These are phyloP conservation scores for Capronia epimyces DNA, from an alignment of 2,329 filamentous ascomycete species.

Conservation along the genomic window DNA sequence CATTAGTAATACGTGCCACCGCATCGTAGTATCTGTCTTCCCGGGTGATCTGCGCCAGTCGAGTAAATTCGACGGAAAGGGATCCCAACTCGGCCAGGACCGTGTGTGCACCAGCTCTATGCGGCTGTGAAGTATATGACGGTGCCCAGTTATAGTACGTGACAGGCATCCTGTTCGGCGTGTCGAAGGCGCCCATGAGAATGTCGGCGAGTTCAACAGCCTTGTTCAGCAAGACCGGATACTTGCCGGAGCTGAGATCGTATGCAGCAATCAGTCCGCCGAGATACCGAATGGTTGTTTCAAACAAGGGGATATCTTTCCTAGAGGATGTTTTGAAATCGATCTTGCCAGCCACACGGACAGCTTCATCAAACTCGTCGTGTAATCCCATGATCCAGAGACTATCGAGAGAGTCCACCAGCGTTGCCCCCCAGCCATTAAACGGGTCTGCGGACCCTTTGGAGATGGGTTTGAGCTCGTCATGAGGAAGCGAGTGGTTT, in stretches of 20 bases:
- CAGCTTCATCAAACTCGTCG: constrained; percentile 73
- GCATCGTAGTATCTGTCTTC: constrained; percentile 84
- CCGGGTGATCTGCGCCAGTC: constrained; percentile 77
- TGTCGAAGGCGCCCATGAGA: constrained; percentile 78
- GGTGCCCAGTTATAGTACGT: constrained; percentile 75
- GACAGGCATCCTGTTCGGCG: constrained; percentile 86
- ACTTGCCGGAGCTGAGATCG: constrained; percentile 67
- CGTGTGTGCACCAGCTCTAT: constrained; percentile 48
- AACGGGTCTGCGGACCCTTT: constrained; percentile 70
- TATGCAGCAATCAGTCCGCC: constrained; percentile 81
- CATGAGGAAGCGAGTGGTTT: constrained; percentile 73
- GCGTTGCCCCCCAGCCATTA: constrained; percentile 82
- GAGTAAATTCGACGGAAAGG: constrained; percentile 81
- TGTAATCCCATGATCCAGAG: constrained; percentile 80
- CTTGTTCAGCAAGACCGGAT: constrained; percentile 67
- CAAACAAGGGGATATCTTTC: constrained; percentile 77
- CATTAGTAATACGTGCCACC: constrained; percentile 76
- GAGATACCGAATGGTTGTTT: constrained; percentile 86
- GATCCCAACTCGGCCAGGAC: constrained; percentile 68
- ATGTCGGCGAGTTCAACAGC: constrained; percentile 74
- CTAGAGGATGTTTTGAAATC: constrained; percentile 72
- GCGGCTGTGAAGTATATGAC: constrained; percentile 55
- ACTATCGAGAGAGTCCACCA: constrained; percentile 77
- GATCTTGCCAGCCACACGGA: constrained; percentile 63
- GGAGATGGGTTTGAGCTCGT: constrained; percentile 73